phyloP scores from a whole-genome alignment of 2,329 filamentous ascomycete species.

The Aspergillus luchuensis region DNA sequence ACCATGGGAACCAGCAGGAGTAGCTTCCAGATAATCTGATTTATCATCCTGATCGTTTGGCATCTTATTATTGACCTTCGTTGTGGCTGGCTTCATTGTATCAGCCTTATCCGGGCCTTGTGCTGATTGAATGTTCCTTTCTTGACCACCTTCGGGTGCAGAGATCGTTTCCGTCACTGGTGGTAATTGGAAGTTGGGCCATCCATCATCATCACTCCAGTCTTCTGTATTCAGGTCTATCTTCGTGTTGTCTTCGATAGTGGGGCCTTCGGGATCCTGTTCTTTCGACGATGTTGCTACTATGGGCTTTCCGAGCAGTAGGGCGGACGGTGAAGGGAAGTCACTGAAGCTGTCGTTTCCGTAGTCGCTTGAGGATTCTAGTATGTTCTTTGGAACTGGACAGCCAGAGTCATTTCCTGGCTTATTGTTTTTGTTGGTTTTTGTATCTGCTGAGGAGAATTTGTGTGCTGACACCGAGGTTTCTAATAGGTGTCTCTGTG shows the following conservation, averaged over 20 bases:
- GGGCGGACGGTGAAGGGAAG: slow-evolving; percentile 40
- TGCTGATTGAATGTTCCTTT: not conserved
- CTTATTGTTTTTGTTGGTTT: not conserved
- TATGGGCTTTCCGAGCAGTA: slow-evolving; percentile 25
- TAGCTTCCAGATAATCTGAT: not conserved
- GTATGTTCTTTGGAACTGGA: slow-evolving; percentile 2
- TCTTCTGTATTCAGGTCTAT: not conserved
- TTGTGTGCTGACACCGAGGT: not conserved
- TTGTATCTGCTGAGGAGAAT: not conserved
- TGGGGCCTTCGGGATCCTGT: not conserved
- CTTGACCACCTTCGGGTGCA: not conserved
- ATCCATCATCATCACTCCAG: slow-evolving; percentile 6
- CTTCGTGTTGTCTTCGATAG: not conserved
- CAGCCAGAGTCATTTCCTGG: not conserved
- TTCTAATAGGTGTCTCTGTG: not conserved
- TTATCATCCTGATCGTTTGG: not conserved
- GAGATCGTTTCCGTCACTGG: not conserved
- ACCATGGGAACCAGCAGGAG: not conserved
- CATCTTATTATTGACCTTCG: no score
- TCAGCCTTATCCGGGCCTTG: no score
- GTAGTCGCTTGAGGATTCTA: slow-evolving; percentile 37
- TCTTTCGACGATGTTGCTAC: not conserved
- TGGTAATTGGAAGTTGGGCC: not conserved
- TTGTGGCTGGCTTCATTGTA: no score
- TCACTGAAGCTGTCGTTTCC: slow-evolving; percentile 37